Base-by-base conservation (phyloP, 225 moss, liverwort and hornwort species). In the Neckera pumila region DNA sequence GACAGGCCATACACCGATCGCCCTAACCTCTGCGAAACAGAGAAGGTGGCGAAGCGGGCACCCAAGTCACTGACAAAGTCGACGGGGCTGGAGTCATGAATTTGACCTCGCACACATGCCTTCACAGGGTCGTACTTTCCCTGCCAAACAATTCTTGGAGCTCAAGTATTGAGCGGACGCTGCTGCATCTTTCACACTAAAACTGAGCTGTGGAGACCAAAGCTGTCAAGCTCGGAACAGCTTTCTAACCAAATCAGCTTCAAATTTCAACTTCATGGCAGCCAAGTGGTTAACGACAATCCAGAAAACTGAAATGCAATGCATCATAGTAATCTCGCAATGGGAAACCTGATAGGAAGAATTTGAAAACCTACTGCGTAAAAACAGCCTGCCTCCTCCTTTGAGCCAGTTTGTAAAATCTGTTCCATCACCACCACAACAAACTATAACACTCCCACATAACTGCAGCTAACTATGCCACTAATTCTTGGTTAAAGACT, bases 11-110 rank as follows among this genome's bases (percentile, higher is more conserved):
- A 86, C 60, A 87, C 86, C 25, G 93, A 89, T 47, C 86, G 89
- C 80, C 89, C 90, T 62, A 92, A 90, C 62, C 73, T 84, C 76
- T 89, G 89, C 59, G 89, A 84, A 47, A 89, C 75, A 64, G 91
- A 84, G 84, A 84, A 90, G 66, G 65, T 92, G 73, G 91, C 42
- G 87, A 98, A 96, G 79, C 85, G 86, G 80, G 88, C 93, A 69
- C 98, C 98, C 76, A 89, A 60, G 54, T 86, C 69, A 83, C 90
- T 92, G 76, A 92, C 92, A 84, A 93, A 96, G 88, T 98, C 98
- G 17, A 89, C 33, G 27, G 98, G 98, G 82, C 98, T 97, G 79
- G 98, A 98, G 90, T 98, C 98, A 72, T 97, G 95, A 86, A 98
- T 95, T 88, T 96, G 97, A 12, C 97, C 98, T 79, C 95, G 93